phyloP scores from a whole-genome alignment of 345 rosid genomes.

The Eucalyptus melliodora region DNA sequence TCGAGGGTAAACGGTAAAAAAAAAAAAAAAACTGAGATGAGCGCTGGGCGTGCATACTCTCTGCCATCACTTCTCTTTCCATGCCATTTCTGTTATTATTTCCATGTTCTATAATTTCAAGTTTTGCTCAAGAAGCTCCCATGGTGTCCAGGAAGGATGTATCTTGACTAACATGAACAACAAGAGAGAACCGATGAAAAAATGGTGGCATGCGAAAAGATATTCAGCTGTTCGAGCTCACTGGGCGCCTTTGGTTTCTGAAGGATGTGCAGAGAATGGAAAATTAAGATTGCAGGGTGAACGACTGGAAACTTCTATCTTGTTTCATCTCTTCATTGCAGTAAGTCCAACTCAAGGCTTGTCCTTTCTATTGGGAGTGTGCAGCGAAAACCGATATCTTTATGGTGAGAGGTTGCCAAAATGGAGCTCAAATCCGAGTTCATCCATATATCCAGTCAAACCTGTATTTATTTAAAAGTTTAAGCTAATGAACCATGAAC shows the following conservation, averaged over 20 bases:
- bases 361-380: background rate
- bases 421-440: too few relatives aligned
- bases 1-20: background rate
- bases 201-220: background rate
- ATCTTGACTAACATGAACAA: background rate
- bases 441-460: too few relatives aligned
- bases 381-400: too few relatives aligned
- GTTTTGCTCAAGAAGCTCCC: background rate
- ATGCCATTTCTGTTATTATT: background rate
- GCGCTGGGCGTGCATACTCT: background rate
- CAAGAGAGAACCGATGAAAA: background rate
- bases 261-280: background rate
- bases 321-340: background rate
- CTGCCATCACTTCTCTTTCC: background rate
- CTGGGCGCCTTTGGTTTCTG: background rate
- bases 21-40: too few relatives aligned
- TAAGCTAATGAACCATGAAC: too few relatives aligned
- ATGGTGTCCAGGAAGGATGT: background rate
- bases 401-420: too few relatives aligned
- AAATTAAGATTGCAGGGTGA: background rate
- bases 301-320: background rate
- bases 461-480: too few relatives aligned
- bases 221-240: background rate
- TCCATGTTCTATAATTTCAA: background rate
- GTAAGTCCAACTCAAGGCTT: background rate